Conservation (phyloP, 495 filamentous ascomycete species). For the Trichoderma reesei region DNA sequence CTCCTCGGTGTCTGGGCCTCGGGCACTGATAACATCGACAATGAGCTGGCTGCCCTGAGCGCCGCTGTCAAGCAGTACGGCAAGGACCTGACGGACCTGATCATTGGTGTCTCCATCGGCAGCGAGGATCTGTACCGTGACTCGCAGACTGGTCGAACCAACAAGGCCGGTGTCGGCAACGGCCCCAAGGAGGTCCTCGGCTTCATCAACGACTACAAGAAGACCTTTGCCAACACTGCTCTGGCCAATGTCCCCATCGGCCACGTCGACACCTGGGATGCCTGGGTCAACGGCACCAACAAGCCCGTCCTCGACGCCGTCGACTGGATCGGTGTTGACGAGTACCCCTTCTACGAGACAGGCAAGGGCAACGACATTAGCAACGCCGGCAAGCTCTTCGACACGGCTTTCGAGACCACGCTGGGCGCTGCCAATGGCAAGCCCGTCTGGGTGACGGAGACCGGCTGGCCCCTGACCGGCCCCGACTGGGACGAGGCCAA, state of each 20-base stretch:
- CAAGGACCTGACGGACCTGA: slow-evolving; percentile 31
- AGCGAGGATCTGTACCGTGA: slow-evolving; percentile 46
- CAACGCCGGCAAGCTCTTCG: slow-evolving; percentile 31
- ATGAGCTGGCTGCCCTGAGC: slow-evolving; percentile 38
- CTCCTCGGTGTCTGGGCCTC: slow-evolving; percentile 46
- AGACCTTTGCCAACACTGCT: slow-evolving; percentile 22
- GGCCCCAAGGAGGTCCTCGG: slow-evolving; percentile 29
- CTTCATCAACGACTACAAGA: slow-evolving; percentile 42
- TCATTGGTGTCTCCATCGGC: slow-evolving; percentile 43
- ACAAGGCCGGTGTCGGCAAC: slow-evolving; percentile 33
- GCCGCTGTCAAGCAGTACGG: slow-evolving; percentile 35
- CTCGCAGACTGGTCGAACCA: slow-evolving; percentile 31
- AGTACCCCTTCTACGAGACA: slow-evolving; percentile 43
- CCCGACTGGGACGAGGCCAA: slow-evolving; percentile 43
- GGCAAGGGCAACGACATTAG: slow-evolving; percentile 37
- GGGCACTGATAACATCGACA: slow-evolving; percentile 35
- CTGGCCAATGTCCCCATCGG: slow-evolving; percentile 34
- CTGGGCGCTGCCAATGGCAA: slow-evolving; percentile 25
- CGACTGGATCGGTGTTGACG: slow-evolving; percentile 42
- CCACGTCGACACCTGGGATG: slow-evolving; percentile 43
- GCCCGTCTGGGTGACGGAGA: slow-evolving; percentile 45
- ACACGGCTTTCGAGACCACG: slow-evolving; percentile 28
- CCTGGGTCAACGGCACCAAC: slow-evolving; percentile 37
- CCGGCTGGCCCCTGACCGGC: slow-evolving; percentile 38
- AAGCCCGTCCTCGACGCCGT: slow-evolving; percentile 35